Evolutionary conservation across 2,329 filamentous ascomycete genomes (phyloP).

Genomic region (Tolypocladium pustulatum): DNA sequence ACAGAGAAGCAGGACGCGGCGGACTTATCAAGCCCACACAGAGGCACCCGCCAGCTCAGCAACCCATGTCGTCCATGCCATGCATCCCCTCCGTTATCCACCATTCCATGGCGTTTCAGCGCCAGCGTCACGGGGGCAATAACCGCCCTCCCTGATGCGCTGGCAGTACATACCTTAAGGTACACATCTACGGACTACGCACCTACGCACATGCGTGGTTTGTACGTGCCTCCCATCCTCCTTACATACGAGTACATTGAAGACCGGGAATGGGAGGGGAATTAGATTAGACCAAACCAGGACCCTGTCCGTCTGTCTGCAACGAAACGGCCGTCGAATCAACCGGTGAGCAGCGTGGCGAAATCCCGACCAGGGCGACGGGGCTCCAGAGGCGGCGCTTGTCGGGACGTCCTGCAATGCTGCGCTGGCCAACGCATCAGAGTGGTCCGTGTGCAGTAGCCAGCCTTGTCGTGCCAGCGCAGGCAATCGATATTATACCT

Average conservation of each 20-base stretch:
- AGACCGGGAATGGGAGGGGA: neutral
- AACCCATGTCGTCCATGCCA: neutral
- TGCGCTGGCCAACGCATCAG: slow-evolving; percentile 31
- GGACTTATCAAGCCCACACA: neutral
- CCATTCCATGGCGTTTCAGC: neutral
- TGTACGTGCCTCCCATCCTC: neutral
- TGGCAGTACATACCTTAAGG: slow-evolving; percentile 1
- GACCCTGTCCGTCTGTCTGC: neutral
- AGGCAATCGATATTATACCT: neutral
- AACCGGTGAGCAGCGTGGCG: neutral
- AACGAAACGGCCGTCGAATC: neutral
- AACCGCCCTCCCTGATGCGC: slow-evolving; percentile 8
- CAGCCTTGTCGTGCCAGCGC: slow-evolving; percentile 3
- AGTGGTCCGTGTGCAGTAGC: slow-evolving; percentile 28
- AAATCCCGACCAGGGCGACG: neutral
- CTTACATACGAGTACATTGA: neutral
- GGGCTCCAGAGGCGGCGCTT: neutral
- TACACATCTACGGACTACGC: neutral
- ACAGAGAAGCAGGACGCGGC: neutral
- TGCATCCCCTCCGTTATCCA: neutral
- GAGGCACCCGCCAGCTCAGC: neutral
- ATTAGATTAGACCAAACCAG: neutral
- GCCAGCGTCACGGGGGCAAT: neutral
- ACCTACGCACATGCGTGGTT: neutral
- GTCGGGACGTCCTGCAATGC: slow-evolving; percentile 26